Conservation (phyloP, 1,139 yeast genomes). For the Scheffersomyces segobiensis region DNA sequence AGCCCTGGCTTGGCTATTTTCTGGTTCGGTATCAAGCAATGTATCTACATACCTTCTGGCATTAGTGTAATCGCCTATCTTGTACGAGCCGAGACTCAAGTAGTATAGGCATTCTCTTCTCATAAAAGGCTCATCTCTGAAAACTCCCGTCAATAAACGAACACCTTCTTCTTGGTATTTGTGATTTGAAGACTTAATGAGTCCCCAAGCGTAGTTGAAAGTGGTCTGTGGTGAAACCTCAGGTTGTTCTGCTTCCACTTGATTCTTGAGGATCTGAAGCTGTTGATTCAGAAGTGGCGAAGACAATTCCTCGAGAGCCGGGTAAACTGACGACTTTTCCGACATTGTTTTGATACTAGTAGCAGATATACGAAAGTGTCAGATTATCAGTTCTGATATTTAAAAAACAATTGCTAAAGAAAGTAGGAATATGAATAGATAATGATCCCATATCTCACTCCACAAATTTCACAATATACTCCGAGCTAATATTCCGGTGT, state of each 20-base stretch:
- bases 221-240: slow-evolving; percentile 77
- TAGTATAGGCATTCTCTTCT: slow-evolving; percentile 90
- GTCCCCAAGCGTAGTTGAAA: slow-evolving; percentile 96
- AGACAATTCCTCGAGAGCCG: slow-evolving; percentile 46
- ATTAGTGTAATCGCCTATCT: slow-evolving; percentile 82
- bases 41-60: slow-evolving; percentile 86
- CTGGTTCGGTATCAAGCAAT: slow-evolving; percentile 76
- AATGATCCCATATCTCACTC: background rate
- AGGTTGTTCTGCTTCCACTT: slow-evolving; percentile 80
- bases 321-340: slow-evolving; percentile 18
- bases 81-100: slow-evolving; percentile 83
- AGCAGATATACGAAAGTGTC: background rate
- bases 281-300: slow-evolving; percentile 73
- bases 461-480: background rate
- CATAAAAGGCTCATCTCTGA: slow-evolving; percentile 76
- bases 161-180: slow-evolving; percentile 79
- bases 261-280: slow-evolving; percentile 70
- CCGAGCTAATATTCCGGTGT: background rate
- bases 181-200: slow-evolving; percentile 65
- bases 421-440: background rate
- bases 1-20: slow-evolving; percentile 72
- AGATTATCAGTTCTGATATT: background rate
- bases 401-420: background rate
- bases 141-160: slow-evolving; percentile 69
- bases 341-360: slow-evolving; percentile 6